A percentile compares a stretch with the other conserved stretches of the same genome.
These are phyloP conservation scores for Penicillium paneum DNA, from an alignment of 2,329 filamentous ascomycete genomes.

Conservation along the genomic window DNA sequence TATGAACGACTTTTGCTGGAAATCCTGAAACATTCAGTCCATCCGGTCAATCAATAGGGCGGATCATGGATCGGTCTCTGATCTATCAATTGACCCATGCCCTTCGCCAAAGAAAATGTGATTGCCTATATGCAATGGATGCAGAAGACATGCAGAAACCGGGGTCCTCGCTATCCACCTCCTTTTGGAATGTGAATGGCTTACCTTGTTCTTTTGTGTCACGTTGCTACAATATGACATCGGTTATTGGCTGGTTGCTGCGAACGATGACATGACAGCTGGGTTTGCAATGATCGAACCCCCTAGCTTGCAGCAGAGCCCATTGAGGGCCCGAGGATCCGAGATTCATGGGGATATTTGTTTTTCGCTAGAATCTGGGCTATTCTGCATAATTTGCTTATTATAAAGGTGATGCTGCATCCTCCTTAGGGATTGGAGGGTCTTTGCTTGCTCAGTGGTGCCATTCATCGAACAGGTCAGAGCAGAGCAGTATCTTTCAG, in stretches of 20 bases:
- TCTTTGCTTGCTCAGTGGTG: neutral
- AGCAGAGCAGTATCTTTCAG: neutral
- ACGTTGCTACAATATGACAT: neutral
- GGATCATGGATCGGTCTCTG: neutral
- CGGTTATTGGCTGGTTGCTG: neutral
- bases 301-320: slow-evolving; percentile 4
- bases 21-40: neutral
- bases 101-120: slow-evolving; percentile 3
- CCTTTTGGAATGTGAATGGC: slow-evolving; percentile 1
- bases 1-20: slow-evolving; percentile 5
- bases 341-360: neutral
- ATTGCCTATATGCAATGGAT: slow-evolving; percentile 21
- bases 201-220: neutral
- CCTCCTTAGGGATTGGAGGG: neutral
- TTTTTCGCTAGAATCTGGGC: neutral
- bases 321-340: slow-evolving; percentile 6
- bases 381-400: neutral
- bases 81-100: neutral
- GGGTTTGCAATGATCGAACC: slow-evolving; percentile 18
- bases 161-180: slow-evolving; percentile 4
- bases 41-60: neutral
- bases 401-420: neutral
- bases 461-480: neutral
- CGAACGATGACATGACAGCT: slow-evolving; percentile 23
- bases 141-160: slow-evolving; percentile 7